Conservation (phyloP, 2,329 filamentous ascomycete genomes). For the Aschersonia sp. region DNA sequence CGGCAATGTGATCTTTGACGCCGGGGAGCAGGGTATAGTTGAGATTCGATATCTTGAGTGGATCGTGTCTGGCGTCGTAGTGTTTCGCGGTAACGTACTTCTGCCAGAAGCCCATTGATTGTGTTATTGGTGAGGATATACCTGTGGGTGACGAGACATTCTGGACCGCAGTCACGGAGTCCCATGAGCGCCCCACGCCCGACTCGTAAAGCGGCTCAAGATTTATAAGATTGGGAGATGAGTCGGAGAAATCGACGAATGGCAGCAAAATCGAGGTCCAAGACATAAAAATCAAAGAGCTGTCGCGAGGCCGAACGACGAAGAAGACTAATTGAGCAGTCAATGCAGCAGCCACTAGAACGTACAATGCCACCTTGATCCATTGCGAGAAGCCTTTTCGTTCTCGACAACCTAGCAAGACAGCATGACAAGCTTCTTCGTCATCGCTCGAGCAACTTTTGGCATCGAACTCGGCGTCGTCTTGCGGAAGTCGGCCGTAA, state of each 20-base stretch:
- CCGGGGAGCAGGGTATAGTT: slow-evolving; percentile 15
- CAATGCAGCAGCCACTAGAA: slow-evolving; percentile 6
- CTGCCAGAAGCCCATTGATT: slow-evolving; percentile 13
- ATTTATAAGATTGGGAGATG: slow-evolving; percentile 11
- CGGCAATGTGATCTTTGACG: slow-evolving; percentile 11
- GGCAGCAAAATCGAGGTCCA: slow-evolving; percentile 19
- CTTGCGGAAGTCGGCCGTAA: slow-evolving; percentile 11
- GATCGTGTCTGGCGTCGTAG: slow-evolving; percentile 22
- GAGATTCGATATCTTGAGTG: slow-evolving; percentile 25
- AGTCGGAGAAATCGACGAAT: slow-evolving; percentile 16
- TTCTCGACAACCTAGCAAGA: background rate
- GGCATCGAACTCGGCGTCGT: slow-evolving; percentile 9
- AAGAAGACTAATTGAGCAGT: slow-evolving; percentile 9
- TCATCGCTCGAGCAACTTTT: slow-evolving; percentile 5
- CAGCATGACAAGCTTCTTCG: background rate
- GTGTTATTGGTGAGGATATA: slow-evolving; percentile 11
- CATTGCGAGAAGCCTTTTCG: background rate
- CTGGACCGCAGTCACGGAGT: slow-evolving; percentile 14
- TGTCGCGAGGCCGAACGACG: slow-evolving; percentile 13
- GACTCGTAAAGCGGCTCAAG: slow-evolving; percentile 9
- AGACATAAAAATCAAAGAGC: slow-evolving; percentile 18
- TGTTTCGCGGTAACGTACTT: slow-evolving; percentile 10
- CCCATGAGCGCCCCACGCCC: slow-evolving; percentile 12
- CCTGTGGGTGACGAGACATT: slow-evolving; percentile 9
- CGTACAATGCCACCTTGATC: slow-evolving; percentile 4